Percentiles rank a stretch among this genome's conserved stretches.
Conservation (phyloP, 192 early-diverging fungal genomes). For the Gryganskiella cystojenkinii region DNA sequence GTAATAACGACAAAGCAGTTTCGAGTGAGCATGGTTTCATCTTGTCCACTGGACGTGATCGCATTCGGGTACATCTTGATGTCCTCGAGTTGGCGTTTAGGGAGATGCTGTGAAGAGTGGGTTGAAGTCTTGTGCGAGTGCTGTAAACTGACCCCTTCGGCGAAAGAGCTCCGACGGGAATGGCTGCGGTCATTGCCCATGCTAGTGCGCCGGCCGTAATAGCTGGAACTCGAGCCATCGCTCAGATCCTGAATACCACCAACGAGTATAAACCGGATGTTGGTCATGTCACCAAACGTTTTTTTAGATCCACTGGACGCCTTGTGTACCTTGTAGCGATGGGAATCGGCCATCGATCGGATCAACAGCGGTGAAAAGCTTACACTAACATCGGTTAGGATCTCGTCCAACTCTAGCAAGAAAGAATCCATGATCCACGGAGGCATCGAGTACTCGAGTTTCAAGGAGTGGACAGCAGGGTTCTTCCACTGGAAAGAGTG, state of each 20-base stretch:
- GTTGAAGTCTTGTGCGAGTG: constrained; percentile 61
- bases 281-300: constrained; percentile 48
- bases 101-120: constrained; percentile 42
- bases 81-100: constrained; percentile 49
- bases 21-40: constrained; percentile 30
- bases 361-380: constrained; percentile 57
- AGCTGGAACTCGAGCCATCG: constrained; percentile 34
- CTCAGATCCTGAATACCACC: constrained; percentile 62
- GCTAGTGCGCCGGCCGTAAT: constrained; percentile 53
- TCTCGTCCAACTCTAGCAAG: constrained; percentile 55
- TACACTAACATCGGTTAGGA: constrained; percentile 54
- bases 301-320: constrained; percentile 36
- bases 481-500: constrained; percentile 59
- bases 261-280: constrained; percentile 56
- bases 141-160: constrained; percentile 34
- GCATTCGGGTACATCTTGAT: constrained; percentile 55
- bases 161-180: constrained; percentile 47
- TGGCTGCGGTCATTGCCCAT: constrained; percentile 56
- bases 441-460: constrained; percentile 51
- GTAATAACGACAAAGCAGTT: constrained; percentile 63
- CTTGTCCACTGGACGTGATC: constrained; percentile 19
- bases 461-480: constrained; percentile 56
- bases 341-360: constrained; percentile 35
- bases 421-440: constrained; percentile 67
- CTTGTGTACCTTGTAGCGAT: constrained; percentile 53